A percentile compares a stretch with the other conserved stretches of the same genome.
phyloP scores from a whole-genome alignment of 176 grass and related monocot species.

The Paspalum vaginatum region DNA sequence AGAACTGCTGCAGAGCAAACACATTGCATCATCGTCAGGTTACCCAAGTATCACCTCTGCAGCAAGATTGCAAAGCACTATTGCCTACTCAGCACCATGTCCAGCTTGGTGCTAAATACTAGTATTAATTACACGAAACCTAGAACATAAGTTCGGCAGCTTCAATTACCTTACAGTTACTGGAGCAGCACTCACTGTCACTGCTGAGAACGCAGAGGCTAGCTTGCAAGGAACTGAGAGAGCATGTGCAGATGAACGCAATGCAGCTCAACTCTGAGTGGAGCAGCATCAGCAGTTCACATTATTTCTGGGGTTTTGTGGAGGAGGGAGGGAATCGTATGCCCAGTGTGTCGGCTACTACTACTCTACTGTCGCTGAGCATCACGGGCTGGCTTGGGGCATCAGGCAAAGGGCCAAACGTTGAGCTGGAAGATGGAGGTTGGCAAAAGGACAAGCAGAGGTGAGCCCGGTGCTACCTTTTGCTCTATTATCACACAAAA shows the following conservation, averaged over 20 bases:
- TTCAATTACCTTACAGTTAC: conserved; percentile 24
- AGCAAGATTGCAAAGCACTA: conserved; percentile 17
- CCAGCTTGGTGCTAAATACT: not conserved
- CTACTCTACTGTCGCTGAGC: conserved; percentile 42
- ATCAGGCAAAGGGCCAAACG: conserved; percentile 51
- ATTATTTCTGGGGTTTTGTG: conserved; percentile 28
- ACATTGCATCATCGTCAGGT: not conserved
- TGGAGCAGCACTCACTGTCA: conserved; percentile 33
- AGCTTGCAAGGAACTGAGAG: not conserved
- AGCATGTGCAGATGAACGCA: conserved; percentile 30
- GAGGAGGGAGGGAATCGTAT: conserved; percentile 44
- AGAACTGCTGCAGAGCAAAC: conserved; percentile 17
- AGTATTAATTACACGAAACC: not conserved
- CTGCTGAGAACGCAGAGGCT: conserved; percentile 15
- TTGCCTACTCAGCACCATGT: not conserved
- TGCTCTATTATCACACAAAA: not conserved
- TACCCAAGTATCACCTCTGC: conserved; percentile 26
- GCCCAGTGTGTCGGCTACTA: conserved; percentile 47
- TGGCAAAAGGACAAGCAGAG: conserved; percentile 49
- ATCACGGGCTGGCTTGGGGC: conserved; percentile 63
- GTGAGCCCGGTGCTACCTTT: conserved; percentile 46
- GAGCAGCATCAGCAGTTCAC: conserved; percentile 4
- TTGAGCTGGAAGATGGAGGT: conserved; percentile 67
- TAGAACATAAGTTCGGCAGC: conserved; percentile 6
- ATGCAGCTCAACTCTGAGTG: conserved; percentile 15